Base-by-base conservation (phyloP, 768 basidiomycete genomes). In the Xerocomellus dryophilus region DNA sequence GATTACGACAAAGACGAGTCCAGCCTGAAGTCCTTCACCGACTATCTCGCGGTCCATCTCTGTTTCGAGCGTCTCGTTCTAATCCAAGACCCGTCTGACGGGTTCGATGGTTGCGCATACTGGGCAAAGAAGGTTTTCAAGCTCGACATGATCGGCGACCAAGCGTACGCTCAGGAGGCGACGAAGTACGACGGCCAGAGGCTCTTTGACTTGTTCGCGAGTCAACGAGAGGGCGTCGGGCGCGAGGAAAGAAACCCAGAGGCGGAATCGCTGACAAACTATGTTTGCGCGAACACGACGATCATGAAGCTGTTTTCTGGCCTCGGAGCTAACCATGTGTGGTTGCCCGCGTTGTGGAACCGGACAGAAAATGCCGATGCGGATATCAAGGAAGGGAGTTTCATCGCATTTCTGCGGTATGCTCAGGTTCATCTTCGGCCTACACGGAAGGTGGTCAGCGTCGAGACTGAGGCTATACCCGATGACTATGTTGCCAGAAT, bases 121-220 rank as follows among this genome's bases (percentile, higher is more conserved):
- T 50, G 49, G 49, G 31, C 39, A 18, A 42, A 42, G 31, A 50
- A 50, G 4, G 40, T 42, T 9, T 50, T 42, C 40, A 50, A 50
- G 21, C 39, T 50, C 2, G 49, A 50, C 21, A 42, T 50, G 49
- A 23, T 32, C 21, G 25, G 40, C 49, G 49, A 50, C 29, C 40
- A 50, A 42, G 49, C 49, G 21, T 50, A 42, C 9, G 10, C 40
- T 11, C 49, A 50, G 40, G 40, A 41, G 31, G 40, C 34, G 21
- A 50, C 49, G 17, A 25, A 42, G 20, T 50, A 50, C 21, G 31
- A 50, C 2, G 49, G 49, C n/a, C 40, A 42, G 31, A 50, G 21
- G 31, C 18, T 50, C 6, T 50, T 50, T 23, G 49, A 50, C 49
- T 50, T 50, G 49, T 50, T 50, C 40, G 49, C 49, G 21, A 50